Base-by-base conservation (phyloP, 2,329 filamentous ascomycete genomes). In the Cadophora luteo-olivacea region DNA sequence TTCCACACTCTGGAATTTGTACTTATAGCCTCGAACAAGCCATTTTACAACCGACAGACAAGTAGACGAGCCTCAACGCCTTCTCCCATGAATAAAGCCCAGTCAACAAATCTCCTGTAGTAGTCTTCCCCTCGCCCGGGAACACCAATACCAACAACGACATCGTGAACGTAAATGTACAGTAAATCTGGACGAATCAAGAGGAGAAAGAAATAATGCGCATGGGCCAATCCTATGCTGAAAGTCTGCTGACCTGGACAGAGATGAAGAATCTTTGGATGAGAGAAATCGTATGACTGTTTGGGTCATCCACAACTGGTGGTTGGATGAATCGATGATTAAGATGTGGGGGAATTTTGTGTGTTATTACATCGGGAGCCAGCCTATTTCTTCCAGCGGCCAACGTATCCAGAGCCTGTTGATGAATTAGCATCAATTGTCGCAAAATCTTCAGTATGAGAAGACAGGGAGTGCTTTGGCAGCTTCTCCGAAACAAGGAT, bases 341-440 rank as follows among this genome's bases (percentile, higher is more conserved):
- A 12, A 41, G 16, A 41, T 16, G 3, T 41, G 11, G 41, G 3
- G 6, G 19, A 19, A 45, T 6, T 33, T 7, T 36, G 29, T 12
- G 29, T 22, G 8, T 38, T 16, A 54, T 52, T 58, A 22, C 22
- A 25, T 49, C 33, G 74, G 74, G 33, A 75, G 33, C 74, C 75
- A 75, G 33, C 77, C 77, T 25, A 76, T 72, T 51, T 78, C 73
- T 62, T 78, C 73, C 25, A 78, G 74, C 1, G 77, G 74, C 73
- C 77, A 77, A 51, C 76, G 73, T 54, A 81, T 78, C 80, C 80
- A 82, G 19, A 77, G 66, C 32, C 77, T 71, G 36, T 25, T 62
- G 12, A 29, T 19, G 9, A n/a, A n/a, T 55, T 32, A 61, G 55
- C 57, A n/a, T n/a, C n/a, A 22, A 19, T 4, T 22, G 4, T 22